phyloP scores from a whole-genome alignment of 139 green algal species.

The Auxenochlorella pyrenoidosa region DNA sequence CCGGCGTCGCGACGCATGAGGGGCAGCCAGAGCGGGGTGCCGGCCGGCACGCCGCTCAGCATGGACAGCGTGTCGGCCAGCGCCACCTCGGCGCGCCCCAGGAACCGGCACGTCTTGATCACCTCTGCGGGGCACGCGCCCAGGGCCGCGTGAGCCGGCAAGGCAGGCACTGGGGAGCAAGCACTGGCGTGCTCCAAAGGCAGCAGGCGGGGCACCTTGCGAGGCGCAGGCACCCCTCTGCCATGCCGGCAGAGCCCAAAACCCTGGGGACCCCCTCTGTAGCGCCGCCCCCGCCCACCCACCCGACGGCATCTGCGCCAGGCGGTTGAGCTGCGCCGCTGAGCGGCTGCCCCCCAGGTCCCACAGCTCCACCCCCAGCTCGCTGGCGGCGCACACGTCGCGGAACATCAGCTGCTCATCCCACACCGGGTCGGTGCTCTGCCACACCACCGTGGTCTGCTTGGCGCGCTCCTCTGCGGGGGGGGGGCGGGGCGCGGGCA shows the following conservation, averaged over 20 bases:
- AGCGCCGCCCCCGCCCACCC: neutral
- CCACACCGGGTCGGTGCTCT: conserved; percentile 56
- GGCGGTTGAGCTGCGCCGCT: conserved; percentile 43
- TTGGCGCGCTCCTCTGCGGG: conserved; percentile 43
- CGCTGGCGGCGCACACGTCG: conserved; percentile 50
- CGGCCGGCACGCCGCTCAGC: conserved; percentile 40
- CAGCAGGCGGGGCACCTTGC: too few species aligned
- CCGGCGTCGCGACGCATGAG: conserved; percentile 55
- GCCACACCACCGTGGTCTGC: conserved; percentile 63
- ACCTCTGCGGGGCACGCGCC: conserved; percentile 26
- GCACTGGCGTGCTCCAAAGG: too few species aligned
- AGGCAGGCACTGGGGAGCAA: neutral
- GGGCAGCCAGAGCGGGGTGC: conserved; percentile 54
- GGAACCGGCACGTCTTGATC: conserved; percentile 62
- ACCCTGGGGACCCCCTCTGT: too few species aligned
- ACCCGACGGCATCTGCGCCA: conserved; percentile 45
- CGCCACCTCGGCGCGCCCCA: conserved; percentile 68
- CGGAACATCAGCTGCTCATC: conserved; percentile 62
- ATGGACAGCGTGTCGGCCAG: conserved; percentile 70
- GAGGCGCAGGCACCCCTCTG: too few species aligned
- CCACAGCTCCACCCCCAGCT: conserved; percentile 79
- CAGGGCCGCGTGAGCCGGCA: neutral
- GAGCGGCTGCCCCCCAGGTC: conserved; percentile 57
- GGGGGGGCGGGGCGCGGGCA: neutral
- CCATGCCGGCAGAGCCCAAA: too few species aligned